These are phyloP conservation scores for Nothophaeocryptopus gaeumannii DNA, from an alignment of 2,329 filamentous ascomycete species.

Conservation along the genomic window DNA sequence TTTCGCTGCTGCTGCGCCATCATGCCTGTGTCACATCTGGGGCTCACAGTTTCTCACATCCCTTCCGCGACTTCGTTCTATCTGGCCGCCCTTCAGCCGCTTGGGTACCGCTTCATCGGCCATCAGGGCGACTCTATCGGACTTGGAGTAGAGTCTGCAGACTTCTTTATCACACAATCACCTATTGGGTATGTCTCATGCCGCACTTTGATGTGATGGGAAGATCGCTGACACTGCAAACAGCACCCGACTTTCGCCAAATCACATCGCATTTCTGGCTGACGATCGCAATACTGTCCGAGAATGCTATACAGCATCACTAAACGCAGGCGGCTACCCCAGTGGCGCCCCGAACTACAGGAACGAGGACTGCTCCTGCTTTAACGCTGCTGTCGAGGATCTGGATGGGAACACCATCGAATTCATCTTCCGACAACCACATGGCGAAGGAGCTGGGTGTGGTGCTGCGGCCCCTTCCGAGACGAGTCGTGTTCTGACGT, in stretches of 20 bases:
- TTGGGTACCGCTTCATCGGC: slow-evolving; percentile 71
- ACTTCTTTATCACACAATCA: slow-evolving; percentile 64
- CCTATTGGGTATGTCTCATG: slow-evolving; percentile 51
- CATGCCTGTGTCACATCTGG: slow-evolving; percentile 63
- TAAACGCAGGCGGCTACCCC: slow-evolving; percentile 62
- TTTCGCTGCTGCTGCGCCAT: slow-evolving; percentile 6
- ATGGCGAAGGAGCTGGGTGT: slow-evolving; percentile 35
- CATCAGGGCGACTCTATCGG: slow-evolving; percentile 60
- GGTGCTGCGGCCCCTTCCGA: slow-evolving; percentile 39
- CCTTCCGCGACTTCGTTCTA: slow-evolving; percentile 81
- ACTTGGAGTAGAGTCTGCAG: slow-evolving; percentile 58
- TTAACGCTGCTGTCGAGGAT: slow-evolving; percentile 67
- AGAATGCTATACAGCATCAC: slow-evolving; percentile 67
- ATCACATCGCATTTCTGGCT: slow-evolving; percentile 61
- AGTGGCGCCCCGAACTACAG: slow-evolving; percentile 56
- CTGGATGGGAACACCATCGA: slow-evolving; percentile 83
- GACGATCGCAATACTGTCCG: slow-evolving; percentile 63
- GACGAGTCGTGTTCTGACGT: slow-evolving; percentile 45
- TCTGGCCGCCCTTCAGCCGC: slow-evolving; percentile 70
- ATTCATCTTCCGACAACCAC: slow-evolving; percentile 59
- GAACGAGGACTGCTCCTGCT: slow-evolving; percentile 54
- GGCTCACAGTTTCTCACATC: slow-evolving; percentile 71
- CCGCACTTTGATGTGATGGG: not conserved
- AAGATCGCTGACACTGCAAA: slow-evolving; percentile 7
- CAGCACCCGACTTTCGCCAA: slow-evolving; percentile 31